Conservation (phyloP, 768 basidiomycete genomes). For the Naganishia kalamii region DNA sequence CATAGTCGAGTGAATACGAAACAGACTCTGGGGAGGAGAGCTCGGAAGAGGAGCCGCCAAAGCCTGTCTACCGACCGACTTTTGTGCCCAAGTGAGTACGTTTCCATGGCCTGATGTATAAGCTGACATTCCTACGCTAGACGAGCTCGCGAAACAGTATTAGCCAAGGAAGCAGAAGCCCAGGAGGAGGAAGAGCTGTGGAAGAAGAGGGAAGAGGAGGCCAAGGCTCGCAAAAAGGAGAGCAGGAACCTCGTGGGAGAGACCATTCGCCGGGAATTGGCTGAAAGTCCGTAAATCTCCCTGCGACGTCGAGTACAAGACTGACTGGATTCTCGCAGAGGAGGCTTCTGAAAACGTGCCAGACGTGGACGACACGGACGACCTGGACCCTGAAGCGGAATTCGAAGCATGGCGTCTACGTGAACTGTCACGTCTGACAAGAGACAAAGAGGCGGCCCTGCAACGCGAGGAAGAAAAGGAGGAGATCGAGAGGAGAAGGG, state of each 20-base stretch:
- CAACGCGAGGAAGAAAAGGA: constrained; percentile 75
- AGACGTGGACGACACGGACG: constrained; percentile 93
- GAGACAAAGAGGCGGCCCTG: constrained; percentile 83
- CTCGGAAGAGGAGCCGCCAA: constrained; percentile 54
- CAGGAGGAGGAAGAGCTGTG: constrained; percentile 67
- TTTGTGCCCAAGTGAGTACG: constrained; percentile 82
- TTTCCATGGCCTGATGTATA: constrained; percentile 1
- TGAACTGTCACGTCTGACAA: constrained; percentile 85
- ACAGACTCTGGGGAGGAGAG: constrained; percentile 62
- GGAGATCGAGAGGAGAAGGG: constrained; percentile 83
- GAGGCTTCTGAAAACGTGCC: constrained; percentile 76
- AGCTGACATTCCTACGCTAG: constrained; percentile 22
- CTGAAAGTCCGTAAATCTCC: constrained; percentile 63
- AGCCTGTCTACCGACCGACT: constrained; percentile 77
- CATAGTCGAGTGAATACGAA: constrained; percentile 71
- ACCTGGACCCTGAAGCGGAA: constrained; percentile 75
- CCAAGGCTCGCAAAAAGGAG: constrained; percentile 75
- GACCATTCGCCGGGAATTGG: constrained; percentile 81
- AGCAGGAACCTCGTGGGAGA: constrained; percentile 90
- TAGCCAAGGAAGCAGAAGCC: constrained; percentile 49
- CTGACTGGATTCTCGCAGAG: constrained; percentile 53
- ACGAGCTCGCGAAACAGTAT: constrained; percentile 55
- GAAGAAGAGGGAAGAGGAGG: constrained; percentile 64
- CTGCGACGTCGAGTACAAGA: not conserved
- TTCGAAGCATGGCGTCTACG: constrained; percentile 95